phyloP scores from a whole-genome alignment of 164 flowering plant species.

The Chimonanthus salicifolius region DNA sequence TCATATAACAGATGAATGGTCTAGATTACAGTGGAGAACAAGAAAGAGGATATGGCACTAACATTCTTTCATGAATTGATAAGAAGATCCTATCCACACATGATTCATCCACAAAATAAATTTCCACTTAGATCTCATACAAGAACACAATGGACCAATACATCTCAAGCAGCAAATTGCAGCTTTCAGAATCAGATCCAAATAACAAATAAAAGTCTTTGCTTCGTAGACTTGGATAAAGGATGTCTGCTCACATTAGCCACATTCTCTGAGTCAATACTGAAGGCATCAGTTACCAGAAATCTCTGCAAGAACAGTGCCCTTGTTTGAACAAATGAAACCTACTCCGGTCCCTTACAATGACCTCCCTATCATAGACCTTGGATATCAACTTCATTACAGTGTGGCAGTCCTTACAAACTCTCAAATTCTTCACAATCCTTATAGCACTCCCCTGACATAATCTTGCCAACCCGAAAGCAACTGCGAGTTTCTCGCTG shows the following conservation, averaged over 20 bases:
- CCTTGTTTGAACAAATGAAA: slow-evolving; percentile 60
- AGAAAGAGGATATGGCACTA: background rate
- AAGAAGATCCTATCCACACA: background rate
- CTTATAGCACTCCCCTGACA: slow-evolving; percentile 33
- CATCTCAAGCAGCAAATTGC: too few relatives aligned
- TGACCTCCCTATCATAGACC: slow-evolving; percentile 47
- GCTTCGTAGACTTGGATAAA: background rate
- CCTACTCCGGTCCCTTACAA: slow-evolving; percentile 58
- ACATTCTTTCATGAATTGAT: background rate
- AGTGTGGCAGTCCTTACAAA: slow-evolving; percentile 63
- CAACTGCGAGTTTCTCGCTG: slow-evolving; percentile 75
- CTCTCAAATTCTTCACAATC: slow-evolving; percentile 66
- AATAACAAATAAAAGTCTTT: too few relatives aligned
- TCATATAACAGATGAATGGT: background rate
- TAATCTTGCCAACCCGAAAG: slow-evolving; percentile 54
- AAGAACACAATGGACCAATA: background rate
- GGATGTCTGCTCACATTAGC: background rate
- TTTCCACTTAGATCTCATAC: background rate
- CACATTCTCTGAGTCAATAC: background rate
- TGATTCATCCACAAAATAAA: background rate
- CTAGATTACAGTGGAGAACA: background rate
- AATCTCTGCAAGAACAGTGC: slow-evolving; percentile 59
- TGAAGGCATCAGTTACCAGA: slow-evolving; percentile 39
- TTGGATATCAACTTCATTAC: slow-evolving; percentile 59
- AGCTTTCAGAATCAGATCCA: background rate